phyloP scores from a whole-genome alignment of 768 basidiomycete genomes.

The Pholiota conissans region DNA sequence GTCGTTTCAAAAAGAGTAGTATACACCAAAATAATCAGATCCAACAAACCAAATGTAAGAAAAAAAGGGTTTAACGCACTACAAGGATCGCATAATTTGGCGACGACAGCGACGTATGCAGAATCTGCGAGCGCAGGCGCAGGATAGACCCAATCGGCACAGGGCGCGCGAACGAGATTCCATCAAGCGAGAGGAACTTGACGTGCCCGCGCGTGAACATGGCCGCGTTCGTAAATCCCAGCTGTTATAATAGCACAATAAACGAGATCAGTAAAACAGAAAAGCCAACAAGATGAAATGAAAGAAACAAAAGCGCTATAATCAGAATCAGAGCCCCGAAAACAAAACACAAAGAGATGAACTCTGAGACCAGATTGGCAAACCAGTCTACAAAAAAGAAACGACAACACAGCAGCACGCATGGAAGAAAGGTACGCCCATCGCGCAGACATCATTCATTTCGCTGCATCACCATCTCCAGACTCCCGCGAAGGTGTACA shows the following conservation, averaged over 20 bases:
- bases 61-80: conserved; percentile 38
- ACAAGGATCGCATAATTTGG: conserved; percentile 53
- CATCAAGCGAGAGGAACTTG: conserved; percentile 76
- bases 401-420: not conserved
- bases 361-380: too few species aligned
- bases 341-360: too few species aligned
- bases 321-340: too few species aligned
- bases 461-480: not conserved
- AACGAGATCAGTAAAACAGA: not conserved
- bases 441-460: too few species aligned
- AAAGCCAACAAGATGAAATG: too few species aligned
- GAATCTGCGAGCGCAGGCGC: conserved; percentile 66
- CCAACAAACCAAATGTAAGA: too few species aligned
- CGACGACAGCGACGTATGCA: conserved; percentile 53
- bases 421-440: not conserved
- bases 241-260: too few species aligned
- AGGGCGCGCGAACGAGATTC: conserved; percentile 76
- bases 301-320: too few species aligned
- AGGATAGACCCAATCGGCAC: conserved; percentile 86
- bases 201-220: conserved; percentile 68
- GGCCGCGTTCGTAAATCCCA: conserved; percentile 71
- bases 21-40: not conserved
- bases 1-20: too few species aligned
- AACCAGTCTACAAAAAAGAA: too few species aligned
- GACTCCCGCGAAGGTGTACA: not conserved